phyloP scores from a whole-genome alignment of 2,329 filamentous ascomycete genomes.

The Ophiostoma piceae region DNA sequence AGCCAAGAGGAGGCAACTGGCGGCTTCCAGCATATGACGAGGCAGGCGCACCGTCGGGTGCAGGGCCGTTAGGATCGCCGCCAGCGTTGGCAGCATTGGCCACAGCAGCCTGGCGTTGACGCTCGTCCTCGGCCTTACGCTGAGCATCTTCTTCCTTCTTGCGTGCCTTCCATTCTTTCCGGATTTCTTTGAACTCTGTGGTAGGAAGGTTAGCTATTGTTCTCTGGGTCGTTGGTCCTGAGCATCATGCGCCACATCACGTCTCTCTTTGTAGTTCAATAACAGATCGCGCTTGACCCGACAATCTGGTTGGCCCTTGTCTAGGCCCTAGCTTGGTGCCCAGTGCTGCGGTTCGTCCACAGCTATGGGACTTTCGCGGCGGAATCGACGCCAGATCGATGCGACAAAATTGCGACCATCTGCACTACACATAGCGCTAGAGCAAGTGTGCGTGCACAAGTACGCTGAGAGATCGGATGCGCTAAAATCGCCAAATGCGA shows the following conservation, averaged over 20 bases:
- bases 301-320: conserved; percentile 36
- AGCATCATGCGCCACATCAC: background rate
- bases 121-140: conserved; percentile 87
- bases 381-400: background rate
- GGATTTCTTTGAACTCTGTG: conserved; percentile 86
- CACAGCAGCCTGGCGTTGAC: conserved; percentile 50
- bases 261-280: background rate
- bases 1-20: conserved; percentile 71
- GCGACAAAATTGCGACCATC: background rate
- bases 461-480: conserved; percentile 14
- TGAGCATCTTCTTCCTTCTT: conserved; percentile 97
- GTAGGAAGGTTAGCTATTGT: background rate
- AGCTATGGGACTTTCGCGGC: conserved; percentile 16
- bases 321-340: conserved; percentile 32
- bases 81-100: conserved; percentile 52
- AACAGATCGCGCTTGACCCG: conserved; percentile 28
- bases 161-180: conserved; percentile 97
- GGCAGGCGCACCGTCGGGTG: conserved; percentile 52
- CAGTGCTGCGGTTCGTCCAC: conserved; percentile 19
- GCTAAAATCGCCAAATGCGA: conserved; percentile 19
- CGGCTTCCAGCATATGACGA: conserved; percentile 52
- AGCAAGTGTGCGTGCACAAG: background rate
- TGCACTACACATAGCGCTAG: background rate
- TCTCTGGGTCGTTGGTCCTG: background rate
- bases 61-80: conserved; percentile 48